Conservation (phyloP, 331 rosid species). For the Malus hybrid region DNA sequence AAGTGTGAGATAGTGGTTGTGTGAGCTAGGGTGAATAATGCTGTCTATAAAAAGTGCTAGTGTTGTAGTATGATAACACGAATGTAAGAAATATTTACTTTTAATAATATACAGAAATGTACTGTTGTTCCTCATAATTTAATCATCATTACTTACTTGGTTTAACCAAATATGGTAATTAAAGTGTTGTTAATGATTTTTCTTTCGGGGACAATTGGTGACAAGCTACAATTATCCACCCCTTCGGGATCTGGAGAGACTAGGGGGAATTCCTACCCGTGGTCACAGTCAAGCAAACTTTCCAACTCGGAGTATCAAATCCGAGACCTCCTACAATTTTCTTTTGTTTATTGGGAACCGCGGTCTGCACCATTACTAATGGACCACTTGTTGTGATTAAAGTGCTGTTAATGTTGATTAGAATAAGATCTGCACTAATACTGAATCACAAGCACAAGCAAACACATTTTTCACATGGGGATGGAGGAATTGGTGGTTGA, state of each 20-base stretch:
- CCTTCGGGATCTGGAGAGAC: rapidly evolving
- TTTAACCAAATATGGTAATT: not conserved
- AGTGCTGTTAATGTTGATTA: not conserved
- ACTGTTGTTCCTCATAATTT: too few relatives aligned
- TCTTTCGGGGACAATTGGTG: too few relatives aligned
- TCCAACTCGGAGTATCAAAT: too few relatives aligned
- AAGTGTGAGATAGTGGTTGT: not conserved
- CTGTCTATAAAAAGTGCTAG: not conserved
- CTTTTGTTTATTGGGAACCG: too few relatives aligned
- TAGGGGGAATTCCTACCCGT: too few relatives aligned
- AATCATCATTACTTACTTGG: too few relatives aligned
- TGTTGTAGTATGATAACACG: not conserved
- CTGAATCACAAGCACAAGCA: not conserved
- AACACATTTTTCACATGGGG: not conserved
- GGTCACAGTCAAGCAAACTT: too few relatives aligned
- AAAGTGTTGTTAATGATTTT: not conserved
- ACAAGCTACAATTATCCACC: too few relatives aligned
- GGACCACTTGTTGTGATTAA: too few relatives aligned
- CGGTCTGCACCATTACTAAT: rapidly evolving
- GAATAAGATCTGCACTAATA: not conserved
- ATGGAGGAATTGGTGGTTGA: not conserved
- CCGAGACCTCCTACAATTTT: too few relatives aligned
- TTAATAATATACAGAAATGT: too few relatives aligned
- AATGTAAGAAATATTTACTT: not conserved
- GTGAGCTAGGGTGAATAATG: not conserved